Percentiles rank a stretch among this genome's conserved stretches.
Evolutionary conservation across 805 yeast genomes (phyloP).

Genomic region (Lachancea dasiensis): DNA sequence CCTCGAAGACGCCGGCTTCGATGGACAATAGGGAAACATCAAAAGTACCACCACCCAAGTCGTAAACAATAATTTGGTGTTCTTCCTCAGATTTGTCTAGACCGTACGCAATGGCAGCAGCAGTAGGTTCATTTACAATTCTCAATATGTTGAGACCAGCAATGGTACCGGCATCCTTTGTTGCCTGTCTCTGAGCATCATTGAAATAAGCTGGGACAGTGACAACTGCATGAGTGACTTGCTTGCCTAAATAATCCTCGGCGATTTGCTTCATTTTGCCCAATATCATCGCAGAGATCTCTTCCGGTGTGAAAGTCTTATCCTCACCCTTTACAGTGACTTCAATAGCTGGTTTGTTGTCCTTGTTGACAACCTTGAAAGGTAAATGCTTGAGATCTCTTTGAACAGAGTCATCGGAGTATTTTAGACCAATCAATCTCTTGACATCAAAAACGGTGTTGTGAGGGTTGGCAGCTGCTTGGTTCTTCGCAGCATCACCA

Average conservation of each 20-base stretch:
- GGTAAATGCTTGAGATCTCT: conserved; percentile 81
- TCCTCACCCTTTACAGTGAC: conserved; percentile 69
- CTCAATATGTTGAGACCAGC: conserved; percentile 85
- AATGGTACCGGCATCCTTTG: conserved; percentile 88
- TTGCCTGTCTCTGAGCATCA: conserved; percentile 92
- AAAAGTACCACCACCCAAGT: conserved; percentile 96
- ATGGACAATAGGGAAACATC: conserved; percentile 85
- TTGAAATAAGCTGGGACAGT: conserved; percentile 92
- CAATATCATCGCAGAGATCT: conserved; percentile 85
- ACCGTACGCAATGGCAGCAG: conserved; percentile 97
- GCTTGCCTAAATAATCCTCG: conserved; percentile 79
- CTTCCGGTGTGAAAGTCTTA: conserved; percentile 84
- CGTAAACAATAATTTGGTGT: conserved; percentile 86
- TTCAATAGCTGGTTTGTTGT: conserved; percentile 77
- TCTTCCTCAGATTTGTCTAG: conserved; percentile 77
- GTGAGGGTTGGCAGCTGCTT: conserved; percentile 80
- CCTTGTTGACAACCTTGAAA: conserved; percentile 58
- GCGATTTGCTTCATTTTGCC: conserved; percentile 91
- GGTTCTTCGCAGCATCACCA: conserved; percentile 96
- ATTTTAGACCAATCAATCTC: conserved; percentile 84
- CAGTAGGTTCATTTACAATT: conserved; percentile 92
- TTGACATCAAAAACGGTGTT: conserved; percentile 90
- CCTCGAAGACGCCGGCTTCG: conserved; percentile 90
- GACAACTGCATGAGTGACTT: conserved; percentile 84
- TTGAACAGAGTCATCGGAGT: conserved; percentile 69